These are phyloP conservation scores for Pseudonectria foliicola DNA, from an alignment of 2,329 filamentous ascomycete genomes.

Conservation along the genomic window DNA sequence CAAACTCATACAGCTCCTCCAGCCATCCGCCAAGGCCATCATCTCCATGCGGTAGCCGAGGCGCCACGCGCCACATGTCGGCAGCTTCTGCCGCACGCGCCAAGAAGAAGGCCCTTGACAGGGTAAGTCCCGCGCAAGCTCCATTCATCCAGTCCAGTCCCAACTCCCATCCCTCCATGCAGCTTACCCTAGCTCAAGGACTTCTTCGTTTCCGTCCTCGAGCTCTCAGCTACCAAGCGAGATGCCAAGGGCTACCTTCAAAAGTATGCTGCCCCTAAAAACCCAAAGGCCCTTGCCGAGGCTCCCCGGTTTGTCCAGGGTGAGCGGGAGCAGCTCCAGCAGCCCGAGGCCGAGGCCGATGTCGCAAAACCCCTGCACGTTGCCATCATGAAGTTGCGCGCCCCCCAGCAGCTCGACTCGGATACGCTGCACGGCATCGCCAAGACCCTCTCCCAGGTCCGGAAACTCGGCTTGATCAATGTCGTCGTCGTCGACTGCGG, in stretches of 20 bases:
- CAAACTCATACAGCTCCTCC: constrained; percentile 9
- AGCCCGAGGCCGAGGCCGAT: constrained; percentile 2
- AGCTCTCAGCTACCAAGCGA: constrained; percentile 83
- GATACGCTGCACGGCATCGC: constrained; percentile 66
- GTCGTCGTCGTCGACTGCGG: constrained; percentile 76
- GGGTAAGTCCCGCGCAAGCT: constrained; percentile 16
- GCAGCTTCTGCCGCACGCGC: constrained; percentile 22
- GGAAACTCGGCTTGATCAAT: constrained; percentile 72
- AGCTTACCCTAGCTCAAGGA: constrained; percentile 45
- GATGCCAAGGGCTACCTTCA: constrained; percentile 89
- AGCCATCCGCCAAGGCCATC: constrained; percentile 2
- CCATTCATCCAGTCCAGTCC: background rate
- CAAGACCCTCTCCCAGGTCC: constrained; percentile 76
- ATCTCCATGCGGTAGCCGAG: constrained; percentile 9
- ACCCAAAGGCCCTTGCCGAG: constrained; percentile 17
- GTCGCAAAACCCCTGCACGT: constrained; percentile 45
- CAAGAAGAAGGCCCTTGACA: constrained; percentile 26
- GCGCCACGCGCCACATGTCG: constrained; percentile 21
- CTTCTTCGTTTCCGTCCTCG: constrained; percentile 78
- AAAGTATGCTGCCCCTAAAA: constrained; percentile 54
- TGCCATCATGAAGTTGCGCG: constrained; percentile 77
- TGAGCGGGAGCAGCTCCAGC: constrained; percentile 8
- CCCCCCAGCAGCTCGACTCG: constrained; percentile 64
- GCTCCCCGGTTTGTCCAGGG: constrained; percentile 31
- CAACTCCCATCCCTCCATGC: no score